Evolutionary conservation across 768 basidiomycete species (phyloP), one percentile per base, ranked within the genome.

Genomic region (Agrocybe pediades): DNA sequence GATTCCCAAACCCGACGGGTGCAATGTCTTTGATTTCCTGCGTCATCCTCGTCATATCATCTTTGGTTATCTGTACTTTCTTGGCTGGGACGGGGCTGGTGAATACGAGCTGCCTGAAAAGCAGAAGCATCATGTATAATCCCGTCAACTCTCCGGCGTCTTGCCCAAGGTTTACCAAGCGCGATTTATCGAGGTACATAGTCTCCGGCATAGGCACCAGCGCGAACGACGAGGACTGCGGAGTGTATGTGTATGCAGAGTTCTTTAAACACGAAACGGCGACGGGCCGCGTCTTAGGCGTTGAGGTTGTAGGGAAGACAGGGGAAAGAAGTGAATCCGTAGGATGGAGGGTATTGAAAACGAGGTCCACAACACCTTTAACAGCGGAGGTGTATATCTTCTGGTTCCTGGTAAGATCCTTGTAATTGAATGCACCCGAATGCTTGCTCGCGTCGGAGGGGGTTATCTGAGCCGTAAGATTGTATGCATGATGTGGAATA

Each of bases 121-220:
- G 83, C 62, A 94, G 74, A 29, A 92, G 74, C 60, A 92, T 83
- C 83, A 94, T 87, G 71, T 88, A 90, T 46, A 92, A 70, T 41
- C 86, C 82, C 17, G 84, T 83, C 40, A 87, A 74, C 61, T 95
- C 92, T 24, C 84, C 79, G 0, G 86, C 86, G 55, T 96, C 94
- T 39, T 82, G 74, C 59, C 81, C 81, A 56, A 93, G 79, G 20
- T 77, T 76, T 21, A 78, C 68, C 9, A 95, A 73, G 24, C 92
- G 88, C 40, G 81, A 72, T 53, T 79, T 82, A 73, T 95, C 92
- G 48, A 95, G 84, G 67, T 90, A 89, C 3, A 86, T 75, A 3
- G 91, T 92, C 72, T 95, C 93, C 5, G 87, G 91, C n/a, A 76
- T 69, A 23, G 61, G 62, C 63, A 66, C 8, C 56, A 56, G 15